phyloP scores from a whole-genome alignment of 345 rosid species.

The Eucalyptus curtisii region DNA sequence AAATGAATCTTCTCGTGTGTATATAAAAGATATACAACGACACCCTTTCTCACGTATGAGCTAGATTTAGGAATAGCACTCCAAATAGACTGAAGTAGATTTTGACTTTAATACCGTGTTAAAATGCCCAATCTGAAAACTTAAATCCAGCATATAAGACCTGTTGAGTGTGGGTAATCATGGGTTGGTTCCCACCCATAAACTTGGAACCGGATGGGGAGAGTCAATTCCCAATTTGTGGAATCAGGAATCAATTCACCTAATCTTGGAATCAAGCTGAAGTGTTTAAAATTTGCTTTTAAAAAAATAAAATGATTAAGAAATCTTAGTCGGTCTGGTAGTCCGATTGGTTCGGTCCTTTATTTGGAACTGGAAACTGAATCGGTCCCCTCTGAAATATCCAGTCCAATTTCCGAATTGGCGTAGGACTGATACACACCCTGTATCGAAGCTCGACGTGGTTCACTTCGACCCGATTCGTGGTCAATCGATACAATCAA shows the following conservation, averaged over 20 bases:
- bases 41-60: not conserved
- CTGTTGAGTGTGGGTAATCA: not conserved
- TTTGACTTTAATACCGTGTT: not conserved
- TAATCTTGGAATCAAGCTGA: not conserved
- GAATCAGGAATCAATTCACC: not conserved
- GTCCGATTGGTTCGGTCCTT: accelerated
- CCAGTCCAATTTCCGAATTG: accelerated
- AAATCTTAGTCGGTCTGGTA: not conserved
- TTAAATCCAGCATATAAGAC: not conserved
- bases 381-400: accelerated
- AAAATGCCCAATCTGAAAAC: not conserved
- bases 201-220: not conserved
- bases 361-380: accelerated
- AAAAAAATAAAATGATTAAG: not conserved
- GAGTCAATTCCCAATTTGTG: accelerated
- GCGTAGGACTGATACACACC: not conserved
- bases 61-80: not conserved
- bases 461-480: not conserved
- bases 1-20: not conserved
- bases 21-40: not conserved
- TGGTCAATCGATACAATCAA: not conserved
- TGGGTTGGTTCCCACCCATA: not conserved
- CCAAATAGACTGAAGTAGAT: not conserved
- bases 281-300: not conserved
- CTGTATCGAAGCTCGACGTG: not conserved